Evolutionary conservation across 306 rosid genomes (phyloP), one percentile per base, ranked within the genome.

Genomic region (Dalbergia cultrata): DNA sequence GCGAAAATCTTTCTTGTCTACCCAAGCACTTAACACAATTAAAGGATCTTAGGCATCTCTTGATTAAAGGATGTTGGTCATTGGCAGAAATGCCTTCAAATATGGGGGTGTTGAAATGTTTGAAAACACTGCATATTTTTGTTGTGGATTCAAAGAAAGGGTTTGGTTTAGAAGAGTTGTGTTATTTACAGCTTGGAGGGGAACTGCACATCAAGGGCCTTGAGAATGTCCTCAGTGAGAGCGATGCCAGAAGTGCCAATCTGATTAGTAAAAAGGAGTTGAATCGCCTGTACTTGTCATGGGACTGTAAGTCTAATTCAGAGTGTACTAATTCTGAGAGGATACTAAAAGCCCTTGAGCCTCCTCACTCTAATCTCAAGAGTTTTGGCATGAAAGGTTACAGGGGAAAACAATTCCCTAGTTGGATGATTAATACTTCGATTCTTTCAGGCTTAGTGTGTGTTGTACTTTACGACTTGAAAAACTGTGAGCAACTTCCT

Each of bases 261-360:
- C 62, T 75, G 80, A 26, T 3, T 4, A 21, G 17, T 14, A 74
- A 61, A 8, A 75, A 60, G 11, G 54, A 57, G 7, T 1, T 75
- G 18, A 75, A 26, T n/a, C 3, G 18, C 13, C 31, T 75, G 45
- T 44, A 16, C n/a, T 21, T 74, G 43, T 2, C 68, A 58, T 58
- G n/a, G 78, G 35, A 21, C 0, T 4, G 3, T 9, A 0, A 19
- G 1, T 26, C 3, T 9, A 60, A 16, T 60, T 75, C 70, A 19
- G 7, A 26, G 9, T 1, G 60, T 60, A 1, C 14, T 17, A 61
- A 22, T 74, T 26, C 31, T 26, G 33, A 74, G 26, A 10, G 34
- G 9, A 11, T 74, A 22, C 18, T 60, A 34, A 70, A 74, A 60
- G 79, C 59, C 17, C 53, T 72, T 21, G 14, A 73, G 52, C 67